These are phyloP conservation scores for Zygosaccharomyces siamensis DNA, from an alignment of 805 yeast species.

Conservation along the genomic window DNA sequence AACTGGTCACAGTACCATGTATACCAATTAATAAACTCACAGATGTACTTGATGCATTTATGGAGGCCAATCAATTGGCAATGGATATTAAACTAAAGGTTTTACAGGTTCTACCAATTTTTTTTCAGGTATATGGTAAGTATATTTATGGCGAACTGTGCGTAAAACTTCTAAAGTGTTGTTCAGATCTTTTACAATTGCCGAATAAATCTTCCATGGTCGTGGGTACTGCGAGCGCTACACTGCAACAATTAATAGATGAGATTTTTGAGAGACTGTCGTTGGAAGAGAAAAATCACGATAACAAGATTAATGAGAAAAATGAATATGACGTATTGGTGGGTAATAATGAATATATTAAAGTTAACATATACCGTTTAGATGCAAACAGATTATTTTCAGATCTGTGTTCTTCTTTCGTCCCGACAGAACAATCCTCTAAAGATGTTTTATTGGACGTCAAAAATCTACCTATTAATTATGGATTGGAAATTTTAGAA, in stretches of 20 bases:
- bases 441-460: conserved; percentile 43
- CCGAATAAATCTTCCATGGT: conserved; percentile 72
- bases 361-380: conserved; percentile 49
- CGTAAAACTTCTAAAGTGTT: conserved; percentile 56
- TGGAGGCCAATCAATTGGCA: conserved; percentile 70
- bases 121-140: conserved; percentile 59
- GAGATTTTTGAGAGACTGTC: conserved; percentile 67
- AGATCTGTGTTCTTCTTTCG: conserved; percentile 60
- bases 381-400: conserved; percentile 68
- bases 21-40: conserved; percentile 51
- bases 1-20: conserved; percentile 49
- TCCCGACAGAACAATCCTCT: conserved; percentile 8
- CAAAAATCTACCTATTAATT: conserved; percentile 50
- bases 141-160: conserved; percentile 53
- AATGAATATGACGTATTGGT: conserved; percentile 38
- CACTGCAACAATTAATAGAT: conserved; percentile 78
- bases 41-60: conserved; percentile 59
- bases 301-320: conserved; percentile 32
- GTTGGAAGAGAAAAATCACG: conserved; percentile 27
- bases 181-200: conserved; percentile 60
- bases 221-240: conserved; percentile 86
- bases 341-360: conserved; percentile 42
- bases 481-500: conserved; percentile 81
- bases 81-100: conserved; percentile 82
- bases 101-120: conserved; percentile 72